These are phyloP conservation scores for Byssothecium circinans DNA, from an alignment of 2,329 filamentous ascomycete genomes.

Conservation along the genomic window DNA sequence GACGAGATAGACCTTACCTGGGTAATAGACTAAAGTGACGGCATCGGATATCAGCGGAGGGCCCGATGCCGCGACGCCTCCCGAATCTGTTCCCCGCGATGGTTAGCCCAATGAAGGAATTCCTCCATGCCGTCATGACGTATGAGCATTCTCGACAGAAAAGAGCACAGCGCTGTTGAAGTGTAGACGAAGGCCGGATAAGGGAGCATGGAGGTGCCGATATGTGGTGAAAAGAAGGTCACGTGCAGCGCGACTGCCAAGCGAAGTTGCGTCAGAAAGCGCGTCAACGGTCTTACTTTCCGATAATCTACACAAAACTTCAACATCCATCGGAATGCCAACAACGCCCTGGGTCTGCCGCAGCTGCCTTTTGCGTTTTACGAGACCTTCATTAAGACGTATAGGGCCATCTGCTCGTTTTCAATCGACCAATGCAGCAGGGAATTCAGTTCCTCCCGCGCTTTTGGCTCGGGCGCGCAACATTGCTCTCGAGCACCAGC, in stretches of 20 bases:
- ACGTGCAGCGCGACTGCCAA: conserved; percentile 31
- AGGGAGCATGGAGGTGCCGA: too few species aligned
- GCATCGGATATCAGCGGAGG: conserved; percentile 35
- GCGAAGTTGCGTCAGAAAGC: conserved; percentile 21
- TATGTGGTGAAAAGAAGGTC: conserved; percentile 15
- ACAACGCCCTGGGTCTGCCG: conserved; percentile 50
- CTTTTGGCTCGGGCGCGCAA: conserved; percentile 59
- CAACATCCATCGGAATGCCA: conserved; percentile 38
- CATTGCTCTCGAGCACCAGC: conserved; percentile 58
- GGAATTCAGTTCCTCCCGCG: conserved; percentile 53
- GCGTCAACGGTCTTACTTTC: too few species aligned
- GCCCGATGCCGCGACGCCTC: conserved; percentile 19
- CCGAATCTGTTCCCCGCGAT: conserved; percentile 1
- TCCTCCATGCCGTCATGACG: conserved; percentile 4
- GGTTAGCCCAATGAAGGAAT: conserved; percentile 3
- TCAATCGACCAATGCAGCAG: conserved; percentile 30
- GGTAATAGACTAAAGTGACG: not conserved
- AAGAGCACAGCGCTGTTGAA: too few species aligned
- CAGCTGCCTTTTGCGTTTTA: conserved; percentile 48
- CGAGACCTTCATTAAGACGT: conserved; percentile 28
- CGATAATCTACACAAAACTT: conserved; percentile 6
- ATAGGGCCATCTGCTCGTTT: conserved; percentile 19
- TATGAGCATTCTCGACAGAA: not conserved
- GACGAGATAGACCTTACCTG: not conserved
- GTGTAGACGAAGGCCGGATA: too few species aligned